Conservation (phyloP, 192 early-diverging fungal species). For the Mortierella antarctica region DNA sequence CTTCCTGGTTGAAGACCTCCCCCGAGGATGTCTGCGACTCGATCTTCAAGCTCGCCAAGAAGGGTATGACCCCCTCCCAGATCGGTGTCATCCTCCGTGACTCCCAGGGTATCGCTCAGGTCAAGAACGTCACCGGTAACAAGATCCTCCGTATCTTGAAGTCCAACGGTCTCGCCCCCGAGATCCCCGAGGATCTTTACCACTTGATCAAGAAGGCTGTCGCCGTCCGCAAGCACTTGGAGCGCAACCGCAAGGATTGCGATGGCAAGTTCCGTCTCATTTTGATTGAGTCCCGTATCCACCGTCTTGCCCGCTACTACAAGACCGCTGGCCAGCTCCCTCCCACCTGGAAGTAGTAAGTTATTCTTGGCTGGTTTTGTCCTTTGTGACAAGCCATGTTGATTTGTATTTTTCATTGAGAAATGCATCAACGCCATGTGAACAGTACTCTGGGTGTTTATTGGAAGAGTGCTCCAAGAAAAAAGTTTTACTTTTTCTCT, state of each 20-base stretch:
- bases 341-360: slow-evolving; percentile 98
- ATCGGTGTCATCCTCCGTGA: slow-evolving; percentile 98
- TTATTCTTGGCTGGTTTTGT: slow-evolving; percentile 54
- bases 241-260: slow-evolving; percentile 98
- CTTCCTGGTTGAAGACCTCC: slow-evolving; percentile 98
- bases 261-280: slow-evolving; percentile 99
- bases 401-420: slow-evolving; percentile 1
- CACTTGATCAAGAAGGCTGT: slow-evolving; percentile 99
- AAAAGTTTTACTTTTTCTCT: slow-evolving; percentile 3
- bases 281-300: slow-evolving; percentile 98
- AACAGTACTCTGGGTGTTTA: background rate
- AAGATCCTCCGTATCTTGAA: slow-evolving; percentile 99
- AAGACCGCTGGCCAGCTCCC: slow-evolving; percentile 95
- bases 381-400: slow-evolving; percentile 3
- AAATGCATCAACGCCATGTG: background rate
- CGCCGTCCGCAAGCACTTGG: slow-evolving; percentile 98
- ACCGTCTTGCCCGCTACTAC: slow-evolving; percentile 99
- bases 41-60: slow-evolving; percentile 99
- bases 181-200: slow-evolving; percentile 99
- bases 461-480: background rate
- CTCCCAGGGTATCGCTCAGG: slow-evolving; percentile 97
- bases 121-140: slow-evolving; percentile 97
- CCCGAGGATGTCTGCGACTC: slow-evolving; percentile 97
- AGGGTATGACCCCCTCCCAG: slow-evolving; percentile 98
- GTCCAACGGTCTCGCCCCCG: slow-evolving; percentile 94